Conservation (phyloP, 495 filamentous ascomycete species). For the Xylaria castorea region DNA sequence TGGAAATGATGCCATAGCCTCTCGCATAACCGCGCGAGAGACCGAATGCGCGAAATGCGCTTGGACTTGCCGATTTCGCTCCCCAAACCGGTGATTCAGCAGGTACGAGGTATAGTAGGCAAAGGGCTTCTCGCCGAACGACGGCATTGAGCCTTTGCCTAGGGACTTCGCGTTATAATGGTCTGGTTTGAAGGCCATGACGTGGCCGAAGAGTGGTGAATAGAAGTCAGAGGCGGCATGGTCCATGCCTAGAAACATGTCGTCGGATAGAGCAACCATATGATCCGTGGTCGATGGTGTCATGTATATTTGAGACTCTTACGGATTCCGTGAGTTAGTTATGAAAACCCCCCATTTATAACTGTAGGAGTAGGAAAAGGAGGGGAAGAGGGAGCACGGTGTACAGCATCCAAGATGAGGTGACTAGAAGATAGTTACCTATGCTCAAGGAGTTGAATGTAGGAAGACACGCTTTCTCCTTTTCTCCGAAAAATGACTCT, state of each 20-base stretch:
- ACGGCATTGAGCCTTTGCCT: constrained; percentile 40
- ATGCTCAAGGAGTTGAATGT: constrained; percentile 48
- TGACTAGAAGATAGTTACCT: not conserved
- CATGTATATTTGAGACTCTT: constrained; percentile 52
- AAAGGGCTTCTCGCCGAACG: constrained; percentile 54
- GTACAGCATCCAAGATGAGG: not conserved
- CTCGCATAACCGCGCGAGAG: constrained; percentile 46
- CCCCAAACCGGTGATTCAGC: constrained; percentile 51
- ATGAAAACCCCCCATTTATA: not conserved
- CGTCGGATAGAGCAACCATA: constrained; percentile 51
- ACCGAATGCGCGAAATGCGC: constrained; percentile 52
- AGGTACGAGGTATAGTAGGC: constrained; percentile 55
- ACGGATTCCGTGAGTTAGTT: constrained; percentile 30
- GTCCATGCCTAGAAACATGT: constrained; percentile 51
- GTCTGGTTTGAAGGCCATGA: constrained; percentile 51
- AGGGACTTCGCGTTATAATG: constrained; percentile 48
- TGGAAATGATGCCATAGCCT: constrained; percentile 51
- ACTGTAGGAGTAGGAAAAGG: not conserved
- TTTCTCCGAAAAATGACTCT: constrained; percentile 52
- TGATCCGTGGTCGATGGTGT: constrained; percentile 41
- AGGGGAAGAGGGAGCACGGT: not conserved
- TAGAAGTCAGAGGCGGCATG: constrained; percentile 52
- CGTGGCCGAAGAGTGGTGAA: constrained; percentile 51
- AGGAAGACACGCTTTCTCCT: constrained; percentile 47
- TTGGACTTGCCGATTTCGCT: constrained; percentile 52